phyloP scores from a whole-genome alignment of 1,284 basidiomycete species.

The Megacollybia platyphylla region DNA sequence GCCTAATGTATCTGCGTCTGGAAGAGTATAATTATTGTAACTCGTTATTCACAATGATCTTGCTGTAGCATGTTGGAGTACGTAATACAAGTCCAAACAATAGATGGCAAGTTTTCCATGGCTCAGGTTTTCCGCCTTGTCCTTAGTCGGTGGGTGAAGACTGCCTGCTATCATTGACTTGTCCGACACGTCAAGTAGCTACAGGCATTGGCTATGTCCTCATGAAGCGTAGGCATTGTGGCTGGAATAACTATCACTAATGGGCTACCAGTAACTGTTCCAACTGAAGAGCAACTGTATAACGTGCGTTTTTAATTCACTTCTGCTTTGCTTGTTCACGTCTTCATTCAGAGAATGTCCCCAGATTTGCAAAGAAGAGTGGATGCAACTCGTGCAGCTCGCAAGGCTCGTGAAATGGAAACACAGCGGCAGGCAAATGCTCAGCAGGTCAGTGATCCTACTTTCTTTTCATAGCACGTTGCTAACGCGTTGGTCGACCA shows the following conservation, averaged over 20 bases:
- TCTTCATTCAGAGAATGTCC: constrained; percentile 38
- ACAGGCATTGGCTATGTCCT: constrained; percentile 46
- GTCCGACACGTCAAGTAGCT: constrained; percentile 22
- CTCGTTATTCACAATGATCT: background rate
- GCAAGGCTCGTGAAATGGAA: constrained; percentile 42
- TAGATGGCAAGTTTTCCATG: constrained; percentile 34
- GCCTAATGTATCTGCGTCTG: background rate
- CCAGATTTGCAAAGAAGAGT: constrained; percentile 58
- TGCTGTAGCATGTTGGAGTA: background rate
- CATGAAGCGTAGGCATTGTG: constrained; percentile 44
- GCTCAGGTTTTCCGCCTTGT: constrained; percentile 31
- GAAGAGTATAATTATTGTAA: background rate
- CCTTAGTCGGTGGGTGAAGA: constrained; percentile 29
- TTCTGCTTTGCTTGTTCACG: background rate
- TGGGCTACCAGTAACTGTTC: constrained; percentile 36
- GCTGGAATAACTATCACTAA: constrained; percentile 1
- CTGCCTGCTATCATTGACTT: constrained; percentile 3
- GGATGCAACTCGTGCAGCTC: constrained; percentile 44
- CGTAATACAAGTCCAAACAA: background rate
- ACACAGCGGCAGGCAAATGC: constrained; percentile 37
- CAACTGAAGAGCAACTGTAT: constrained; percentile 44
- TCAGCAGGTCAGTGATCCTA: constrained; percentile 28
- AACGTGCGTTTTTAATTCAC: constrained; percentile 23
- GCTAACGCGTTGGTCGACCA: background rate
- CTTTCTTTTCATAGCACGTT: background rate